phyloP scores from a whole-genome alignment of 441 rosid genomes.

The Pelargonium fulgidum region DNA sequence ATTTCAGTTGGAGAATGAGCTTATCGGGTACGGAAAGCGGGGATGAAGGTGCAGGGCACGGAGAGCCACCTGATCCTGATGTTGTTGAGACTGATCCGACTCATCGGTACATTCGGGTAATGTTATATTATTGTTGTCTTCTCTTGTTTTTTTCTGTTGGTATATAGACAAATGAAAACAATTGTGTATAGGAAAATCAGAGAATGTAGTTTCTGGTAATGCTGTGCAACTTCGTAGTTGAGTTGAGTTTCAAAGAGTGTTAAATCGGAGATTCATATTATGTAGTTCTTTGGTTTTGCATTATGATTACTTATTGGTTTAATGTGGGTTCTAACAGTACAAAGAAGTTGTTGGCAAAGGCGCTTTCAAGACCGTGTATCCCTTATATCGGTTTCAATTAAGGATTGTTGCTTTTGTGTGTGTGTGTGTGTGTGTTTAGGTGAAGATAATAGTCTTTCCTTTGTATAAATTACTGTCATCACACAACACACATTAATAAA shows the following conservation, averaged over 20 bases:
- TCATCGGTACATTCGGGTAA: not conserved
- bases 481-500: too few relatives aligned
- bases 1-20: not conserved
- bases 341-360: conserved; percentile 86
- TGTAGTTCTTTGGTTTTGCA: not conserved
- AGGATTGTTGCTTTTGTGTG: conserved; percentile 10
- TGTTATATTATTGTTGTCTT: not conserved
- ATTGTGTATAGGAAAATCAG: not conserved
- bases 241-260: too few relatives aligned
- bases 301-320: not conserved
- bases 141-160: not conserved
- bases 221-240: not conserved
- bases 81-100: not conserved
- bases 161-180: not conserved
- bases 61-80: conserved; percentile 2
- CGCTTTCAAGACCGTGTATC: conserved; percentile 90
- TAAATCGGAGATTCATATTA: not conserved
- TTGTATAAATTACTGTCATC: conserved; percentile 12
- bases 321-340: conserved; percentile 42
- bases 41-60: conserved; percentile 3
- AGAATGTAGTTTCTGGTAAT: not conserved
- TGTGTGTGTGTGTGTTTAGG: not conserved
- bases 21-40: not conserved
- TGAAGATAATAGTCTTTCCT: conserved; percentile 14
- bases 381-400: conserved; percentile 14